phyloP scores from a whole-genome alignment of 805 yeast genomes.

The Grigorovia jiainica region DNA sequence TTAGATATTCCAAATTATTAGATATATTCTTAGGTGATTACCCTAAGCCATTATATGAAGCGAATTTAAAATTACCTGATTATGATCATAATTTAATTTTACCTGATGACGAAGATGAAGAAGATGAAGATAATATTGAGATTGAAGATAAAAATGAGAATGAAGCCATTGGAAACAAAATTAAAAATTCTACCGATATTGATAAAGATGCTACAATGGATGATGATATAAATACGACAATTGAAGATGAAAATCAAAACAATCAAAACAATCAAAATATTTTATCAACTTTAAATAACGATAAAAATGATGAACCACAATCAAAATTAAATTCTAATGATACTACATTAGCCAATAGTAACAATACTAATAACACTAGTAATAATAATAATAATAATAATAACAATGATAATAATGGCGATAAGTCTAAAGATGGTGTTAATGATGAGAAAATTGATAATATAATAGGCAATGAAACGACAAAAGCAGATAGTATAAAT shows the following conservation, averaged over 20 bases:
- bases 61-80: conserved; percentile 52
- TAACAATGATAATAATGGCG: conserved; percentile 6
- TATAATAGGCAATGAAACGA: too few relatives aligned
- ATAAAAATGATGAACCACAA: too few relatives aligned
- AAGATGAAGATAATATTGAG: conserved; percentile 7
- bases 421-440: too few relatives aligned
- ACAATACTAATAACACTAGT: conserved; percentile 2
- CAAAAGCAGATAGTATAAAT: too few relatives aligned
- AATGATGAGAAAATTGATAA: too few relatives aligned
- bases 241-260: conserved; percentile 9
- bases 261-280: background rate
- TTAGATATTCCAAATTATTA: conserved; percentile 58
- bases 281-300: background rate
- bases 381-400: conserved; percentile 9
- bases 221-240: conserved; percentile 16
- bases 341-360: background rate
- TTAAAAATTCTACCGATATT: background rate
- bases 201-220: background rate
- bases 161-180: conserved; percentile 14
- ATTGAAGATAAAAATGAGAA: conserved; percentile 2
- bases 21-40: conserved; percentile 84
- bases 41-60: conserved; percentile 55
- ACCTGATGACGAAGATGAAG: conserved; percentile 19
- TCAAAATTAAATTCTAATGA: background rate
- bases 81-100: conserved; percentile 54